Percentiles rank a stretch among this genome's conserved stretches.
These are phyloP conservation scores for Amphirosellinia nigrospora DNA, from an alignment of 495 filamentous ascomycete species.

Conservation along the genomic window DNA sequence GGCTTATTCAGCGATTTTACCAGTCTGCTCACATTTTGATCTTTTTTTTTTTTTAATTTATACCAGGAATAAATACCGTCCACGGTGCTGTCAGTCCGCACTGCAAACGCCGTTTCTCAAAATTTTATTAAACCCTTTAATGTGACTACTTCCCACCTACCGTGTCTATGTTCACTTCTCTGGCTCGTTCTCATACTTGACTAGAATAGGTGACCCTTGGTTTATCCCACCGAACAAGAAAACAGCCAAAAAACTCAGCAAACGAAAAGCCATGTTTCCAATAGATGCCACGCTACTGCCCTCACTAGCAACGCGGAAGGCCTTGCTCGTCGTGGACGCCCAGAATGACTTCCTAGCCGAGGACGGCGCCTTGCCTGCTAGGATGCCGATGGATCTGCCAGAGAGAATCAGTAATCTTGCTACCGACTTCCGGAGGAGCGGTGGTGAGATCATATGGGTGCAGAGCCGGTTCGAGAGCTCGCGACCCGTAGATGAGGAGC, in stretches of 20 bases:
- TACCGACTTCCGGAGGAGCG: conserved; percentile 69
- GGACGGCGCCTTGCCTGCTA: conserved; percentile 71
- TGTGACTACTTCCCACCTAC: conserved; percentile 7
- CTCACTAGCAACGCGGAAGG: conserved; percentile 71
- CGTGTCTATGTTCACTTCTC: background rate
- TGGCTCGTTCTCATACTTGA: background rate
- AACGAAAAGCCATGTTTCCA: conserved; percentile 47
- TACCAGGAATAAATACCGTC: background rate
- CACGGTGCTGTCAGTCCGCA: background rate
- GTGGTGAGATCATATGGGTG: conserved; percentile 88
- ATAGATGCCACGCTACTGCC: conserved; percentile 55
- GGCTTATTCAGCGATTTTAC: background rate
- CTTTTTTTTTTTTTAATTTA: background rate
- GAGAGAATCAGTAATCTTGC: conserved; percentile 69
- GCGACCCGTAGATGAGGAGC: conserved; percentile 59
- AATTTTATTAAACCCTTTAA: background rate
- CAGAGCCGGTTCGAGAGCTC: conserved; percentile 74
- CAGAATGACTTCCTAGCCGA: conserved; percentile 89
- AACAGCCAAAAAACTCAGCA: background rate
- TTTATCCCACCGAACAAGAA: background rate
- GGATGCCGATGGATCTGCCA: conserved; percentile 68
- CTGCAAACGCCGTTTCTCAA: background rate
- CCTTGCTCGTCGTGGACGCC: conserved; percentile 82
- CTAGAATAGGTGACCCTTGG: background rate
- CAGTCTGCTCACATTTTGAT: background rate